Evolutionary conservation across 164 flowering plant species (phyloP).

Genomic region (grape (Vitis vinifera)): DNA sequence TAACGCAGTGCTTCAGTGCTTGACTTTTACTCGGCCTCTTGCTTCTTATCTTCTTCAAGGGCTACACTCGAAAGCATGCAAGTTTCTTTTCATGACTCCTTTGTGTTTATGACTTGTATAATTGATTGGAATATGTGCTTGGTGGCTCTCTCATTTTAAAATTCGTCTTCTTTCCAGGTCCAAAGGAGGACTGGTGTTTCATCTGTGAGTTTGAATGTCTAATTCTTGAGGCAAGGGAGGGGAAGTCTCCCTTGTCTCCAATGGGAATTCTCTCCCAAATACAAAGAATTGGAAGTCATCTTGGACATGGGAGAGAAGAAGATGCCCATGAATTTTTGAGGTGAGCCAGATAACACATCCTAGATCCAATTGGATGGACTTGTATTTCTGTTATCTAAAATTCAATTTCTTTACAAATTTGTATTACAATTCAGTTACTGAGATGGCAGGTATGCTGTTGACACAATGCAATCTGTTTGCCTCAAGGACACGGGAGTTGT

Average conservation of each 20-base stretch:
- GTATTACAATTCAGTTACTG: slow-evolving; percentile 12
- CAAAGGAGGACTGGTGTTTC: slow-evolving; percentile 77
- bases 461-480: slow-evolving; percentile 49
- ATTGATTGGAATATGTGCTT: slow-evolving; percentile 4
- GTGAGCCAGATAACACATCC: slow-evolving; percentile 15
- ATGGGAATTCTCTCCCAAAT: slow-evolving; percentile 52
- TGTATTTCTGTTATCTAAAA: not conserved
- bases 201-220: slow-evolving; percentile 79
- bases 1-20: slow-evolving; percentile 89
- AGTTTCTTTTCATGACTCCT: slow-evolving; percentile 23
- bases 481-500: slow-evolving; percentile 34
- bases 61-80: slow-evolving; percentile 71
- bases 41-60: slow-evolving; percentile 74
- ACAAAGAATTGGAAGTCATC: slow-evolving; percentile 46
- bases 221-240: slow-evolving; percentile 57
- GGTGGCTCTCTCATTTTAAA: not conserved
- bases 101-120: slow-evolving; percentile 2
- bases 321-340: slow-evolving; percentile 49
- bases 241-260: slow-evolving; percentile 64
- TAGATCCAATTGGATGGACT: not conserved
- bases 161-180: slow-evolving; percentile 40
- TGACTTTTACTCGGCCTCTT: slow-evolving; percentile 86
- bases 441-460: slow-evolving; percentile 49
- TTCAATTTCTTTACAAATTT: slow-evolving; percentile 10
- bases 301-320: slow-evolving; percentile 55